phyloP scores from a whole-genome alignment of 176 grass and related monocot genomes.

The Musa acuminata region DNA sequence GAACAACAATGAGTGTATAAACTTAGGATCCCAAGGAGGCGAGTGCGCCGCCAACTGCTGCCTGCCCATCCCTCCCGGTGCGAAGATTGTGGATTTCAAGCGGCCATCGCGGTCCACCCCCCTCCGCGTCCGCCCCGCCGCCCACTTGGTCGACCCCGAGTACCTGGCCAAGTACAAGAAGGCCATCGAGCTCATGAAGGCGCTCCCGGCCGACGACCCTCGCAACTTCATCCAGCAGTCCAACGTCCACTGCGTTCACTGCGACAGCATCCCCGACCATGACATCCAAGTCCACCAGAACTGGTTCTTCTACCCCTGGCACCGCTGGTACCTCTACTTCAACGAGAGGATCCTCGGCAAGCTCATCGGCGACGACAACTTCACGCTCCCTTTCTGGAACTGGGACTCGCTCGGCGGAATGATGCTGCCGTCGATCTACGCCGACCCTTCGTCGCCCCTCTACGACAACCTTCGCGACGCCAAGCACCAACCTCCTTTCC shows the following conservation, averaged over 20 bases:
- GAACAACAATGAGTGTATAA: too few relatives aligned
- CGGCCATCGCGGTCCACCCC: slow-evolving; percentile 20
- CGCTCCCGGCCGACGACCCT: slow-evolving; percentile 53
- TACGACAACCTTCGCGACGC: slow-evolving; percentile 29
- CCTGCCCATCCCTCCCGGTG: slow-evolving; percentile 9
- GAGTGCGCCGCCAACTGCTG: slow-evolving; percentile 29
- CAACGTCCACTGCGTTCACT: slow-evolving; percentile 42
- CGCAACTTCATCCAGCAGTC: slow-evolving; percentile 73
- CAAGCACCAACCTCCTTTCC: slow-evolving; percentile 7
- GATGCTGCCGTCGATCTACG: slow-evolving; percentile 31
- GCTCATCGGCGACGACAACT: slow-evolving; percentile 41
- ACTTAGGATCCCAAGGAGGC: too few relatives aligned
- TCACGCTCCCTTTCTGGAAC: slow-evolving; percentile 41
- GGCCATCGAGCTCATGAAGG: slow-evolving; percentile 56
- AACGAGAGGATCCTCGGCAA: slow-evolving; percentile 47
- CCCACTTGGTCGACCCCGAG: slow-evolving; percentile 36
- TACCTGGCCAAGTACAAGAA: slow-evolving; percentile 46
- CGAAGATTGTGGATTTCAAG: slow-evolving; percentile 32
- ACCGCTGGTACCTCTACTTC: slow-evolving; percentile 49
- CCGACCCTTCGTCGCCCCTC: slow-evolving; percentile 16
- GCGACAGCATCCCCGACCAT: slow-evolving; percentile 24
- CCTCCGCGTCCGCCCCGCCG: slow-evolving; percentile 58
- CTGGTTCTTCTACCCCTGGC: slow-evolving; percentile 51
- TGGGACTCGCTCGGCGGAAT: slow-evolving; percentile 38
- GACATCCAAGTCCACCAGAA: slow-evolving; percentile 37